These are phyloP conservation scores for Nannochloropsis gaditana DNA, from an alignment of 108 stramenopile genomes.

Conservation along the genomic window DNA sequence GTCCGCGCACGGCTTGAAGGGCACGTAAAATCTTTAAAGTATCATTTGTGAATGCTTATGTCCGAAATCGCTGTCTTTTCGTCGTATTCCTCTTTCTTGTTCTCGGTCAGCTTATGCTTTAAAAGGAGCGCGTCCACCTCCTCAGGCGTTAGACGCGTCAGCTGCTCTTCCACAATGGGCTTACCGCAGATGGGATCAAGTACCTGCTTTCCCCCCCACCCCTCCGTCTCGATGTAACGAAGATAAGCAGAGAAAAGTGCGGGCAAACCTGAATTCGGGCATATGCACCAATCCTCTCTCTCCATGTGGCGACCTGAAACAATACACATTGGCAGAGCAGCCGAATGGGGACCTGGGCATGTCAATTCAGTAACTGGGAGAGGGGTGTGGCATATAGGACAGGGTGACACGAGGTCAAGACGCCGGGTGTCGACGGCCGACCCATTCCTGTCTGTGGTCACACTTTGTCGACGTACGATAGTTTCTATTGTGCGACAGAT, in stretches of 20 bases:
- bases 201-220: slow-evolving; percentile 26
- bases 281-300: slow-evolving; percentile 60
- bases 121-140: not conserved
- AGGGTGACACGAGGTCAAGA: slow-evolving; percentile 29
- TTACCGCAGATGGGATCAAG: slow-evolving; percentile 38
- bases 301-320: slow-evolving; percentile 65
- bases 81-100: too few relatives aligned
- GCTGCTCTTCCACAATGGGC: slow-evolving; percentile 10
- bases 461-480: slow-evolving; percentile 59
- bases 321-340: slow-evolving; percentile 60
- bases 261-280: slow-evolving; percentile 58
- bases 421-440: too few relatives aligned
- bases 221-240: slow-evolving; percentile 49
- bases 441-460: not conserved
- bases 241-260: slow-evolving; percentile 59
- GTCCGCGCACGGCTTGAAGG: not conserved
- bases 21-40: too few relatives aligned
- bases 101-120: not conserved
- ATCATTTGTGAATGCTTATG: too few relatives aligned
- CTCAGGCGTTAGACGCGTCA: not conserved
- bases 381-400: slow-evolving; percentile 45
- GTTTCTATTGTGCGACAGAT: slow-evolving; percentile 61
- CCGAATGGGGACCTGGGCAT: slow-evolving; percentile 52
- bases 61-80: too few relatives aligned
- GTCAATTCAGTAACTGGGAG: slow-evolving; percentile 52